Percentiles rank a stretch among this genome's conserved stretches.
These are phyloP conservation scores for Leccinum obscurum DNA, from an alignment of 768 basidiomycete species.

Conservation along the genomic window DNA sequence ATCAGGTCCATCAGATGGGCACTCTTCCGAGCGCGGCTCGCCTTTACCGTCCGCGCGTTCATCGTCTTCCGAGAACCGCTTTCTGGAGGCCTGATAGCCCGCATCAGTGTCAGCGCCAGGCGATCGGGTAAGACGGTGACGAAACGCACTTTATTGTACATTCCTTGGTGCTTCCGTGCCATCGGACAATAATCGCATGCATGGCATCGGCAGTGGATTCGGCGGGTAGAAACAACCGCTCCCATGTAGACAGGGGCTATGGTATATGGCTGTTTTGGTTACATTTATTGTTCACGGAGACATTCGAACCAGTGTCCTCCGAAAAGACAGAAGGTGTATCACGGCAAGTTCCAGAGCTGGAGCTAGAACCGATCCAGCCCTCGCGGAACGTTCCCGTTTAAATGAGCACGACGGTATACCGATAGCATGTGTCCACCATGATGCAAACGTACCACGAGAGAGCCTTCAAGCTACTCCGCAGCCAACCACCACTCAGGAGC, in stretches of 20 bases:
- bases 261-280: constrained; percentile 3
- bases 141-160: background rate
- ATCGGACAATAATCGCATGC: background rate
- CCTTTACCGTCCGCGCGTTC: background rate
- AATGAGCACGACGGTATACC: constrained; percentile 81
- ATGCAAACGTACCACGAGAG: constrained; percentile 82
- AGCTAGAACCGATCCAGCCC: constrained; percentile 43
- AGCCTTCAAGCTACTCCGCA: constrained; percentile 76
- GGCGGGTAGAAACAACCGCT: background rate
- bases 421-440: constrained; percentile 87
- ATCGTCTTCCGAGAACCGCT: background rate
- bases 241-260: constrained; percentile 12
- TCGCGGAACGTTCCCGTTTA: constrained; percentile 83
- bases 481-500: constrained; percentile 22
- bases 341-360: constrained; percentile 66
- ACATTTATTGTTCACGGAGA: background rate
- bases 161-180: background rate
- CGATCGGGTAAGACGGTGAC: background rate
- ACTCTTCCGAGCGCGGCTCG: background rate
- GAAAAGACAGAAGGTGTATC: constrained; percentile 82
- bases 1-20: background rate
- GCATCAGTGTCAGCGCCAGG: background rate
- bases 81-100: background rate
- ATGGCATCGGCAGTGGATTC: background rate
- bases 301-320: constrained; percentile 47